A percentile compares a stretch with the other conserved stretches of the same genome.
These are phyloP conservation scores for Solanum pinnatisectum DNA, from an alignment of 257 asterid species.

Conservation along the genomic window DNA sequence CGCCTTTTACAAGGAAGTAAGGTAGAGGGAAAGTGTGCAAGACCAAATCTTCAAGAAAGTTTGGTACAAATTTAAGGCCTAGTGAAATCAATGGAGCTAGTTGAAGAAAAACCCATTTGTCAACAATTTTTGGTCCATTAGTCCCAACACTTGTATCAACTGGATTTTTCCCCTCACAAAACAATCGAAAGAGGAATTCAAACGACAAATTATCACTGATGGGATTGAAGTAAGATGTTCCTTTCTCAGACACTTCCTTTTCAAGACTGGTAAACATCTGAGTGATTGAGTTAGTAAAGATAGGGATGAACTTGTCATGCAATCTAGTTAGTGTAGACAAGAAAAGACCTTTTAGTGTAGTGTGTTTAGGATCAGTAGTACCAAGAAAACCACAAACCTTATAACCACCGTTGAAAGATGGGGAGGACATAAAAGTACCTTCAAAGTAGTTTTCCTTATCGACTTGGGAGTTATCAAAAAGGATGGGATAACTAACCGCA, in stretches of 20 bases:
- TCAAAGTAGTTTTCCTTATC: conserved; percentile 58
- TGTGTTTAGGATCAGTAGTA: conserved; percentile 42
- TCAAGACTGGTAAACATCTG: conserved; percentile 39
- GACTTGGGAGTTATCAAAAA: conserved; percentile 56
- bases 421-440: conserved; percentile 67
- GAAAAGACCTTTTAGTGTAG: conserved; percentile 31
- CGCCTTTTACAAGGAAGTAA: conserved; percentile 17
- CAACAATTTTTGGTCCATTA: conserved; percentile 31
- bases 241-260: conserved; percentile 25
- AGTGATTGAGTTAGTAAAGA: conserved; percentile 23
- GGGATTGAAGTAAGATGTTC: conserved; percentile 35
- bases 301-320: conserved; percentile 28
- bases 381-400: conserved; percentile 57
- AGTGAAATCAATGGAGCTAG: conserved; percentile 46
- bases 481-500: conserved; percentile 50
- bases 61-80: conserved; percentile 40
- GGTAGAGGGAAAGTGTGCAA: conserved; percentile 52
- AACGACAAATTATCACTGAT: conserved; percentile 37
- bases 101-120: conserved; percentile 51
- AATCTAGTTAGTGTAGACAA: conserved; percentile 20
- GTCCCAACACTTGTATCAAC: conserved; percentile 21
- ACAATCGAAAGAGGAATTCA: conserved; percentile 48
- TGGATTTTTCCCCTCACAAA: conserved; percentile 27
- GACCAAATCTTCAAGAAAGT: conserved; percentile 38
- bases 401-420: conserved; percentile 52